phyloP scores from a whole-genome alignment of 495 filamentous ascomycete species.

The Cercophora newfieldiana region DNA sequence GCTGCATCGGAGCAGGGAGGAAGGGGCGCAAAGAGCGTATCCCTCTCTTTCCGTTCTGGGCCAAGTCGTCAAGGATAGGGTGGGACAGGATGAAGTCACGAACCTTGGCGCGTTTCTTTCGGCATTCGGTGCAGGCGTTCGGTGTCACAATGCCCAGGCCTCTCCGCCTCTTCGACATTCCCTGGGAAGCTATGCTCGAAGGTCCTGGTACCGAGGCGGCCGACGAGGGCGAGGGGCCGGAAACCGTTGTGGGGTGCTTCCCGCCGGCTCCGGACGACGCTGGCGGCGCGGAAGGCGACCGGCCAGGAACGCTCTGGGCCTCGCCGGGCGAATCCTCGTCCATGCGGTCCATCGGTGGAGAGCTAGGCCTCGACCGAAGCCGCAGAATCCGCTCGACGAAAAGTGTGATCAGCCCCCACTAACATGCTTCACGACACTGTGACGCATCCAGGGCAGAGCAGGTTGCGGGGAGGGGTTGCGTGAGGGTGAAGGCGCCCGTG shows the following conservation, averaged over 20 bases:
- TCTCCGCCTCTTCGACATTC: slow-evolving; percentile 46
- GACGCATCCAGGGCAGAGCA: background rate
- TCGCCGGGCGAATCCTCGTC: slow-evolving; percentile 26
- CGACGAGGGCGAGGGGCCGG: slow-evolving; percentile 10
- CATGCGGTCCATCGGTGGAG: slow-evolving; percentile 28
- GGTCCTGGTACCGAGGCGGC: slow-evolving; percentile 1
- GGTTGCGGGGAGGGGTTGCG: too few relatives aligned
- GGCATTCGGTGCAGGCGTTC: slow-evolving; percentile 59
- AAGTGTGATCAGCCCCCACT: slow-evolving; percentile 3
- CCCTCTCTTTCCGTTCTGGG: background rate
- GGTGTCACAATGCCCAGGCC: slow-evolving; percentile 55
- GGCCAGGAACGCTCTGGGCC: slow-evolving; percentile 5
- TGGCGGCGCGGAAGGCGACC: slow-evolving; percentile 11
- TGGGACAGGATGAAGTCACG: background rate
- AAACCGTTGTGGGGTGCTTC: slow-evolving; percentile 4
- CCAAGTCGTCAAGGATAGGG: too few relatives aligned
- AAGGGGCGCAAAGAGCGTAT: too few relatives aligned
- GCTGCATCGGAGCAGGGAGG: too few relatives aligned
- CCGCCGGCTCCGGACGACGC: background rate
- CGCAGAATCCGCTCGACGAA: slow-evolving; percentile 4
- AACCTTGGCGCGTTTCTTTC: slow-evolving; percentile 59
- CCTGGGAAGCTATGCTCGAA: background rate
- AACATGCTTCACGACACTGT: slow-evolving; percentile 16
- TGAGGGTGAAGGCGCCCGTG: background rate
- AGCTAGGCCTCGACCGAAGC: background rate